These are phyloP conservation scores for Candida qinlingensis DNA, from an alignment of 805 yeast species.

Conservation along the genomic window DNA sequence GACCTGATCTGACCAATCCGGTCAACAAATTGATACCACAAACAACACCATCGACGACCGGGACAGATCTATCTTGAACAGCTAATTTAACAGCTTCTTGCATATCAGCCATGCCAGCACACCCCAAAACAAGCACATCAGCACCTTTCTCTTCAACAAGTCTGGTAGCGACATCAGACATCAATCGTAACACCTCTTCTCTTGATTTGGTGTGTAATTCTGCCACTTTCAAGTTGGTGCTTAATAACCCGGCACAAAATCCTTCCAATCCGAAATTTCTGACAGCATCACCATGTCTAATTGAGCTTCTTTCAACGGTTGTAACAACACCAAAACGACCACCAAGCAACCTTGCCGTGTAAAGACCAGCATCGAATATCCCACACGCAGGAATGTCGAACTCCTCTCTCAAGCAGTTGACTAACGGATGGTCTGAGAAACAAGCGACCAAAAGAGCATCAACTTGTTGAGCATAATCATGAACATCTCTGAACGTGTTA, in stretches of 20 bases:
- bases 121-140: conserved; percentile 27
- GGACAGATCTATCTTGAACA: conserved; percentile 16
- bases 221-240: conserved; percentile 29
- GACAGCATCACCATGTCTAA: conserved; percentile 29
- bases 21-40: conserved; percentile 23
- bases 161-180: conserved; percentile 22
- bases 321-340: conserved; percentile 30
- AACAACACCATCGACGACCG: conserved; percentile 25
- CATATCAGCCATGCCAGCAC: conserved; percentile 31
- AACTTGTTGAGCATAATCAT: conserved; percentile 23
- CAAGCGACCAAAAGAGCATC: conserved; percentile 32
- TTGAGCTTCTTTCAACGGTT: conserved; percentile 27
- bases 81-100: conserved; percentile 21
- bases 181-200: conserved; percentile 24
- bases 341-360: conserved; percentile 28
- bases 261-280: conserved; percentile 26
- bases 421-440: conserved; percentile 32
- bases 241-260: conserved; percentile 29
- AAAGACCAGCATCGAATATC: conserved; percentile 31
- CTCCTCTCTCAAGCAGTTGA: conserved; percentile 31
- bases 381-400: conserved; percentile 30
- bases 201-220: conserved; percentile 30
- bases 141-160: conserved; percentile 27
- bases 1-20: conserved; percentile 19
- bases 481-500: conserved; percentile 26